Base-by-base conservation (phyloP, 2,329 filamentous ascomycete species). In the Albifimbria verrucaria region DNA sequence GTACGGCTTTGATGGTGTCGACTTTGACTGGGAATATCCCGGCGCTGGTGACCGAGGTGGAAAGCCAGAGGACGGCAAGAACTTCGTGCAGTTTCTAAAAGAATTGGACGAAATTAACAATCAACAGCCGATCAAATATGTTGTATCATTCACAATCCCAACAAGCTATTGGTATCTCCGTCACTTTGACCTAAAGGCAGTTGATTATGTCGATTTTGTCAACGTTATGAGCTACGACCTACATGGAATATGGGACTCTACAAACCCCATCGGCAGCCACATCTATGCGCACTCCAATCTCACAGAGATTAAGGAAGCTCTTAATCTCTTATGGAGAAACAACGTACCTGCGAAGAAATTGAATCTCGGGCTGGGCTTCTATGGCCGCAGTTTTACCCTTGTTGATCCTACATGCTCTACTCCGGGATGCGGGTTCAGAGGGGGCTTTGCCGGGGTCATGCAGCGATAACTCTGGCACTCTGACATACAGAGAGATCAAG, bases 301-400 rank as follows among this genome's bases (percentile, higher is more conserved):
- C 0, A 76, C 75, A 2, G 75, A 80, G 59, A 78, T 79, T 18
- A 63, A 73, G 5, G 24, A 57, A 1, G 66, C 67, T 0, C 47
- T 77, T 0, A 68, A 77, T 3, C 70, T 80, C 0, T 60, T 81
- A 4, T 80, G 78, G 75, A 65, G 74, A 3, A 72, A 68, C 25
- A 58, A 70, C 21, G 61, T 82, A 1, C 57, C 64, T 1, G 67
- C 78, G 0, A 25, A 50, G 0, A 75, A 78, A 51, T 57, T 82
- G 6, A 65, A 63, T 7, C 52, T 80, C 17, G 77, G 77, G 1
- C 22, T 72, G 7, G 72, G 65, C 1, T 77, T 74, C 53, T 78
- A 79, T 52, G 75, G 74, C 1, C 56, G 64, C 17, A 15, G 49
- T 2, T 62, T 65, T 28, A 26, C 51, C 25, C 55, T 62, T 3